These are phyloP conservation scores for Endotrypanum monterogeii DNA, from an alignment of 208 protist species.

Conservation along the genomic window DNA sequence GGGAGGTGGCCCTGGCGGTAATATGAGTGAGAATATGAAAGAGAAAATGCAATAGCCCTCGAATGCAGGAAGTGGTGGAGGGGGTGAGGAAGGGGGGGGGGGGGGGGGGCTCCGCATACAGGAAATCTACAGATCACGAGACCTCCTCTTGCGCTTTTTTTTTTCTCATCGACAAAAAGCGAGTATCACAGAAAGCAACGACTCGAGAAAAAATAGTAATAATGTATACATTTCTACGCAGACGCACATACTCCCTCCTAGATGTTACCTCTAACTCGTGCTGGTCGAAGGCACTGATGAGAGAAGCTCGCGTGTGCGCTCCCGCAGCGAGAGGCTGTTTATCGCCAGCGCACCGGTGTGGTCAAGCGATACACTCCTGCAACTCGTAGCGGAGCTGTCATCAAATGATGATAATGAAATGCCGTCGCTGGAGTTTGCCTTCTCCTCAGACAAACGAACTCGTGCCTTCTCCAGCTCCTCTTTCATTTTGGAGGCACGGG, in stretches of 20 bases:
- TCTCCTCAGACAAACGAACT: slow-evolving; percentile 34
- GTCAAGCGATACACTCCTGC: slow-evolving; percentile 12
- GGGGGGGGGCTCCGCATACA: background rate
- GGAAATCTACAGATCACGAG: background rate
- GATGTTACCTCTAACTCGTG: slow-evolving; percentile 6
- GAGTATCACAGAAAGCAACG: too few relatives aligned
- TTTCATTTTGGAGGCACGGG: slow-evolving; percentile 63
- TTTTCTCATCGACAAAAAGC: too few relatives aligned
- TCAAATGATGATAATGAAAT: slow-evolving; percentile 9
- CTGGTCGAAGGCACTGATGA: slow-evolving; percentile 23
- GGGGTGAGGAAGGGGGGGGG: too few relatives aligned
- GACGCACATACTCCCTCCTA: background rate
- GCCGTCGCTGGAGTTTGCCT: slow-evolving; percentile 7
- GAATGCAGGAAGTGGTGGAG: too few relatives aligned
- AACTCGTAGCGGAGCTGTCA: slow-evolving; percentile 7
- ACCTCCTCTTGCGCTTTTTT: background rate
- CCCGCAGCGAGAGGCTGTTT: slow-evolving; percentile 26
- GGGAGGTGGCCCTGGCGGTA: background rate
- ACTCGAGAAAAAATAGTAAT: too few relatives aligned
- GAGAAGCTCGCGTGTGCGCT: slow-evolving; percentile 33
- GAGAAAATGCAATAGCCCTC: background rate
- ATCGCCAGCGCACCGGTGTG: slow-evolving; percentile 4
- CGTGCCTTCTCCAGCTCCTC: slow-evolving; percentile 62
- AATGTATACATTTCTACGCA: too few relatives aligned
- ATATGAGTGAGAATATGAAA: background rate